Evolutionary conservation across 2,329 filamentous ascomycete genomes (phyloP), one percentile per base, ranked within the genome.

Genomic region (Mollisia scopiformis): DNA sequence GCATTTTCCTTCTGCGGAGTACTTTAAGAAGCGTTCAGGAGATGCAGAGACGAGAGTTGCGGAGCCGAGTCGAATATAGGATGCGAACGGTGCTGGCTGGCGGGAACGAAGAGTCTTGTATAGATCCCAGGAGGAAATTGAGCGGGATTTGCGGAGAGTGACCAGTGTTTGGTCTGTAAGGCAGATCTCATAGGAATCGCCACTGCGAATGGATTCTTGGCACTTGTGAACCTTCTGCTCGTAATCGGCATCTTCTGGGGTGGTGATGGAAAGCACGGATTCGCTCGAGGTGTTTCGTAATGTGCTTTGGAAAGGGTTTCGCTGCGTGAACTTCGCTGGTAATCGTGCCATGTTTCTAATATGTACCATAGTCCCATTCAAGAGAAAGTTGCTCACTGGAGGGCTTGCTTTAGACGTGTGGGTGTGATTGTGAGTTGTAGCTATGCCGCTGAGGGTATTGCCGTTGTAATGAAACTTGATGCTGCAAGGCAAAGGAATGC

Each of bases 21-120:
- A 90, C 58, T 85, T 86, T 16, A 98, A 84, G 72, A 97, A 98
- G 2, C 93, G 90, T 76, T 98, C 94, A 0, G 94, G 94, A 3
- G 92, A 96, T 69, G 89, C 91, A 75, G 90, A 91, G 47, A 96
- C 80, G 30, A 98, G 82, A 1, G 91, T 93, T 3, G 85, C 84
- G 31, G 78, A 75, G 2, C 86, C 85, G 16, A 97, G 82, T 11
- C 86, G 87, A 59, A 96, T 79, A 73, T 91, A 97, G 0, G 92
- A 93, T 25, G 91, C 90, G 76, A 96, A 75, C 1, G 75, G 75
- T 0, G 73, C 71, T 3, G 73, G 72, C 59, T 75, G 71, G 10
- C 61, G 62, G 14, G 49, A 28, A 7, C 72, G 71, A 21, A 75
- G 69, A 8, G 59, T 64, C 19, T 68, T 69, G 54, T 74, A 75